A percentile compares a stretch with the other conserved stretches of the same genome.
Conservation (phyloP, 768 basidiomycete genomes). For the Agrocybe chaxingu region DNA sequence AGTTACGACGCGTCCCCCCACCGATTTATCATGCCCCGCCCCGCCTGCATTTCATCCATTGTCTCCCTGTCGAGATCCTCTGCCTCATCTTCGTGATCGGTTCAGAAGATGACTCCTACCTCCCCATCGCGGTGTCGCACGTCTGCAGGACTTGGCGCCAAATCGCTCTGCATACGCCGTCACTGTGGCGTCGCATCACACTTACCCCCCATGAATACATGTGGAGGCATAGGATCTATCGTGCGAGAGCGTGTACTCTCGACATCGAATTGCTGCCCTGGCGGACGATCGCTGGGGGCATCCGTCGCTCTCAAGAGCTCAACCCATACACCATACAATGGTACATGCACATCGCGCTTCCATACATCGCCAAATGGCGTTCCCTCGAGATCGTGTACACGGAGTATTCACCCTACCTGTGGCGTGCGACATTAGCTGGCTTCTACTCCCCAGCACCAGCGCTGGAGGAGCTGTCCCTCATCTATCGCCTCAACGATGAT, state of each 20-base stretch:
- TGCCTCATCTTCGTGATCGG: constrained; percentile 62
- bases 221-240: constrained; percentile 62
- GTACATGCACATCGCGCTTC: constrained; percentile 56
- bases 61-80: constrained; percentile 63
- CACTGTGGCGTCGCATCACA: constrained; percentile 62
- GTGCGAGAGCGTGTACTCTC: constrained; percentile 58
- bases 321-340: constrained; percentile 50
- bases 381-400: constrained; percentile 58
- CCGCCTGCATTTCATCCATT: constrained; percentile 45
- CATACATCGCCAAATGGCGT: constrained; percentile 54
- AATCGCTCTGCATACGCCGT: constrained; percentile 55
- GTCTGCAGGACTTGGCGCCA: constrained; percentile 66
- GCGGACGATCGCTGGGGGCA: constrained; percentile 21
- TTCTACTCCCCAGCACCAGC: constrained; percentile 37
- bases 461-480: constrained; percentile 54
- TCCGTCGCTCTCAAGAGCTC: constrained; percentile 27
- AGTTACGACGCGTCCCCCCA: constrained; percentile 28
- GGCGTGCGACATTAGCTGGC: constrained; percentile 61
- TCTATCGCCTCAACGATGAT: constrained; percentile 66
- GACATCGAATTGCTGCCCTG: constrained; percentile 51
- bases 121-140: constrained; percentile 64
- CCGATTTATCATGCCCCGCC: constrained; percentile 42
- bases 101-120: constrained; percentile 49
- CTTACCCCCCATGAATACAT: constrained; percentile 47
- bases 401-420: constrained; percentile 60